These are phyloP conservation scores for Hyaloscypha bicolor DNA, from an alignment of 495 filamentous ascomycete genomes.

Conservation along the genomic window DNA sequence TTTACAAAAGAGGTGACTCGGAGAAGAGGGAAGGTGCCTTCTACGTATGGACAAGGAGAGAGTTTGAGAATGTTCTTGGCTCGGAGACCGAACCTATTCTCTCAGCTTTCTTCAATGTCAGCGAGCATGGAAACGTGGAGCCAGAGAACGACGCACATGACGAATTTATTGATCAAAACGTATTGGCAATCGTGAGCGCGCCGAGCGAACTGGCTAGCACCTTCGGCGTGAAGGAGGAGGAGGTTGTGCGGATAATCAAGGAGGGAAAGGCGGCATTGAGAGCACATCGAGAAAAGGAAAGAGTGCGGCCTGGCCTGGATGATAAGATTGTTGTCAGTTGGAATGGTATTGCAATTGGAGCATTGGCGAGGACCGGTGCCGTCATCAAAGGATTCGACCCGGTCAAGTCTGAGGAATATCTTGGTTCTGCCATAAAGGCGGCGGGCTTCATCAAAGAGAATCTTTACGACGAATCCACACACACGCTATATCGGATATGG, in stretches of 20 bases:
- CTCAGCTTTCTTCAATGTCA: conserved; percentile 83
- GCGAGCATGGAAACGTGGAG: conserved; percentile 87
- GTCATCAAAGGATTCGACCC: conserved; percentile 63
- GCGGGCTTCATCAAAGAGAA: conserved; percentile 75
- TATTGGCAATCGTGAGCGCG: conserved; percentile 51
- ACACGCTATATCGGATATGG: conserved; percentile 74
- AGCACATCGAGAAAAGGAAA: conserved; percentile 71
- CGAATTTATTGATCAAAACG: conserved; percentile 87
- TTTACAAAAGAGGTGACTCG: conserved; percentile 68
- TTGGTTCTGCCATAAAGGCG: conserved; percentile 66
- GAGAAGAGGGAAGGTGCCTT: conserved; percentile 94
- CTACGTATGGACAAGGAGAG: conserved; percentile 91
- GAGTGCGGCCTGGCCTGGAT: conserved; percentile 81
- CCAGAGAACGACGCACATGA: conserved; percentile 84
- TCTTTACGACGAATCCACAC: conserved; percentile 68
- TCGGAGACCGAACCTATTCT: conserved; percentile 71
- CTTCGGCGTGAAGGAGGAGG: conserved; percentile 72
- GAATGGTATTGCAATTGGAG: conserved; percentile 90
- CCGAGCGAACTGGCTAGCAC: conserved; percentile 72
- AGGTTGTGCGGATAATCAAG: conserved; percentile 72
- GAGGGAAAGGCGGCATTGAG: conserved; percentile 69
- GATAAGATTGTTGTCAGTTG: conserved; percentile 87
- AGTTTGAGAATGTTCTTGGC: conserved; percentile 78
- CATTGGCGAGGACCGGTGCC: conserved; percentile 72
- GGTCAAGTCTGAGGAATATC: conserved; percentile 58